A percentile compares a stretch with the other conserved stretches of the same genome.
Evolutionary conservation across 2,329 filamentous ascomycete genomes (phyloP).

Genomic region (Cladosporium sp.): DNA sequence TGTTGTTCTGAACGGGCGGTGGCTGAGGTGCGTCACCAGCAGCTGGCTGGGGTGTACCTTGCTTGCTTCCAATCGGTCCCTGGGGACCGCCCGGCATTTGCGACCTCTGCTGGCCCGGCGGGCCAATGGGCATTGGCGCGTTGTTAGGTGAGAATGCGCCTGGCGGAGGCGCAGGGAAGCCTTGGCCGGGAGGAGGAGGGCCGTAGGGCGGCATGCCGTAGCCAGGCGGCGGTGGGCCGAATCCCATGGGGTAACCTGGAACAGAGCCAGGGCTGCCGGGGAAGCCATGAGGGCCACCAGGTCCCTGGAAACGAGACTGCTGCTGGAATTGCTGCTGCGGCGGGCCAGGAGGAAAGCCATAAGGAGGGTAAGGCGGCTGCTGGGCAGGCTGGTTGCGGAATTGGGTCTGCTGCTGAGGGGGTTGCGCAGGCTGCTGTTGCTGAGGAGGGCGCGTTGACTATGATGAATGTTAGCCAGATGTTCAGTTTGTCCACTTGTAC

Average conservation of each 20-base stretch:
- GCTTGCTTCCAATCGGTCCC: constrained; percentile 34
- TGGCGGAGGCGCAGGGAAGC: constrained; percentile 48
- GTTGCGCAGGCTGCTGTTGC: constrained; percentile 25
- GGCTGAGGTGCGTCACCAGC: constrained; percentile 22
- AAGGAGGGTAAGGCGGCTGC: constrained; percentile 39
- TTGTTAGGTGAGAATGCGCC: constrained; percentile 25
- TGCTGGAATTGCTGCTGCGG: constrained; percentile 38
- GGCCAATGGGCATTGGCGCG: constrained; percentile 50
- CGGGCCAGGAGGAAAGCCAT: constrained; percentile 37
- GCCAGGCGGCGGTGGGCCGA: constrained; percentile 26
- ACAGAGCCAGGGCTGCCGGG: constrained; percentile 40
- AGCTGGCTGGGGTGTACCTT: constrained; percentile 31
- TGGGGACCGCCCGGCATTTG: constrained; percentile 42
- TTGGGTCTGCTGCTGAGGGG: constrained; percentile 35
- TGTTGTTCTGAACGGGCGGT: constrained; percentile 15
- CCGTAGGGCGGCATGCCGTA: constrained; percentile 12
- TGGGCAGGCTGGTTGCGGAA: constrained; percentile 30
- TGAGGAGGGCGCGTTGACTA: constrained; percentile 27
- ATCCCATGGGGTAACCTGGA: constrained; percentile 36
- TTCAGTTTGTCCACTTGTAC: neutral
- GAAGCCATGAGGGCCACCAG: constrained; percentile 42
- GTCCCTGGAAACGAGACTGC: constrained; percentile 45
- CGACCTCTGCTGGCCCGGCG: constrained; percentile 44
- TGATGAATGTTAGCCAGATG: constrained; percentile 11
- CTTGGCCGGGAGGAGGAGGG: constrained; percentile 60